Conservation (phyloP, 176 grass and related monocot genomes). For the Triticum timopheevii region DNA sequence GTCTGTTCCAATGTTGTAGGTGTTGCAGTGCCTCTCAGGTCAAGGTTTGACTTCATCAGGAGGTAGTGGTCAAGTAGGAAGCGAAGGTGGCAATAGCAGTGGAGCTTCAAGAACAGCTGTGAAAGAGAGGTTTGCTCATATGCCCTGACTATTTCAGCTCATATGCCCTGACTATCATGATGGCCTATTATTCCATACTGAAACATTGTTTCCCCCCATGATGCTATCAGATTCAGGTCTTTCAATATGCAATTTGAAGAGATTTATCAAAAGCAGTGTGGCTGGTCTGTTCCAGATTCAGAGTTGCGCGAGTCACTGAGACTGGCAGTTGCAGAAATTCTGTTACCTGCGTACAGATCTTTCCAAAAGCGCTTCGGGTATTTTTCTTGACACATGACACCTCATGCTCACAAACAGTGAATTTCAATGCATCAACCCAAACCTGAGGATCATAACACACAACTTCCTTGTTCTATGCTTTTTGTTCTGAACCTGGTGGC, state of each 20-base stretch:
- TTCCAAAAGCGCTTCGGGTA: conserved; percentile 93
- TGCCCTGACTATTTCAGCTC: background rate
- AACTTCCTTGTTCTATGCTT: background rate
- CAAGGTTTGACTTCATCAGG: conserved; percentile 82
- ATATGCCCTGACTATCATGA: background rate
- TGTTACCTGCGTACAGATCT: conserved; percentile 89
- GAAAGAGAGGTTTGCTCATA: conserved; percentile 67
- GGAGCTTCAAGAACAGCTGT: conserved; percentile 76
- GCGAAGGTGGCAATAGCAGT: conserved; percentile 70
- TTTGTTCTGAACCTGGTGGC: background rate
- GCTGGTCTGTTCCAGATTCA: conserved; percentile 89
- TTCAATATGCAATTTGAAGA: conserved; percentile 89
- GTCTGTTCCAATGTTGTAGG: conserved; percentile 33
- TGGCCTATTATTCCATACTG: background rate
- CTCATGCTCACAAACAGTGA: background rate
- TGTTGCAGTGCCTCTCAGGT: conserved; percentile 72
- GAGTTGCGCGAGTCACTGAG: conserved; percentile 78
- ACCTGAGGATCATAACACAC: background rate
- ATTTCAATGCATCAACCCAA: background rate
- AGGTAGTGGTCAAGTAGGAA: conserved; percentile 54
- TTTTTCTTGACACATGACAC: conserved; percentile 12
- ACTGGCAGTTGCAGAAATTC: conserved; percentile 86
- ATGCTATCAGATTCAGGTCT: conserved; percentile 71
- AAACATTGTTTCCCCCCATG: background rate
- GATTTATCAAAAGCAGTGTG: conserved; percentile 84